Evolutionary conservation across 495 filamentous ascomycete genomes (phyloP).

Genomic region (Aspergillus egyptiacus): DNA sequence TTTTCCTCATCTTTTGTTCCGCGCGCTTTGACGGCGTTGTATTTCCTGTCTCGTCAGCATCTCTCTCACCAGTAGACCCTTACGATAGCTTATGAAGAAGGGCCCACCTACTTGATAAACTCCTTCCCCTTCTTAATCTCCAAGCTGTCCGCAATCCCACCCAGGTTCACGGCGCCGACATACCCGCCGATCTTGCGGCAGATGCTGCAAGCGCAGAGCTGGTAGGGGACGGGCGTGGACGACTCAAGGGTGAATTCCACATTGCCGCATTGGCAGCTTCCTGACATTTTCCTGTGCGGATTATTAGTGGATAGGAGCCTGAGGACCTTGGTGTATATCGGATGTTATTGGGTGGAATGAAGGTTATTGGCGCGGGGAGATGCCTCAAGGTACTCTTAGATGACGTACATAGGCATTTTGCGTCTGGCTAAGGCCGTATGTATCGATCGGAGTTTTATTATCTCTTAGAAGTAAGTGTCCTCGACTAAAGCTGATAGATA

Average conservation of each 20-base stretch:
- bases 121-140: slow-evolving; percentile 44
- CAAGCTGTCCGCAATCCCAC: slow-evolving; percentile 42
- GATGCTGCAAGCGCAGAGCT: slow-evolving; percentile 53
- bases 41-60: slow-evolving; percentile 35
- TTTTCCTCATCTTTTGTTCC: slow-evolving; percentile 38
- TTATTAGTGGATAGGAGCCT: slow-evolving; percentile 1
- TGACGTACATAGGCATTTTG: slow-evolving; percentile 27
- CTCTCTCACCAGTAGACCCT: background rate
- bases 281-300: slow-evolving; percentile 41
- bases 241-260: slow-evolving; percentile 49
- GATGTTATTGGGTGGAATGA: background rate
- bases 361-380: background rate
- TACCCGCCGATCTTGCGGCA: slow-evolving; percentile 51
- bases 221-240: slow-evolving; percentile 49
- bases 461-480: no score
- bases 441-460: no score
- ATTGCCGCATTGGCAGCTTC: slow-evolving; percentile 50
- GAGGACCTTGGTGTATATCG: no score
- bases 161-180: slow-evolving; percentile 46
- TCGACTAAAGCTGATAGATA: no score
- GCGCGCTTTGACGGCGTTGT: slow-evolving; percentile 44
- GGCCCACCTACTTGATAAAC: slow-evolving; percentile 39
- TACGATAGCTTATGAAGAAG: background rate
- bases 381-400: background rate
- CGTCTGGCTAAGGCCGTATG: background rate